Conservation (phyloP, 495 filamentous ascomycete genomes). For the Aspergillus affinis region DNA sequence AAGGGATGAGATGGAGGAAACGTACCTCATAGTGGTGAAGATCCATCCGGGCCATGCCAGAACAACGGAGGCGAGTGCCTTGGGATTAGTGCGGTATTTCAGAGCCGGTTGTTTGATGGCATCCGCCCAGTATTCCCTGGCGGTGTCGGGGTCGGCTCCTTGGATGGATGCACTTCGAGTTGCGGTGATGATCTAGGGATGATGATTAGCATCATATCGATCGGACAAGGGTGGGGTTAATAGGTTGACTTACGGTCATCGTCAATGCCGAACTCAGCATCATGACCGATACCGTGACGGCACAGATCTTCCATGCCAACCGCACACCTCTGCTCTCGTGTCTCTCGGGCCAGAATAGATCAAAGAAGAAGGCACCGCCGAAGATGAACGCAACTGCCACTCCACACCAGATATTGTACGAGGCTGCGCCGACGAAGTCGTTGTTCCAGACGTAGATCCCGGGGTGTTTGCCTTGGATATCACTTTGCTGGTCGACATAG, state of each 20-base stretch:
- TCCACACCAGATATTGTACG: slow-evolving; percentile 54
- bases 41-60: slow-evolving; percentile 41
- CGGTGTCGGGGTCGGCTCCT: slow-evolving; percentile 29
- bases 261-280: slow-evolving; percentile 41
- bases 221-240: not conserved
- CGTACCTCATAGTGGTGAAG: slow-evolving; percentile 27
- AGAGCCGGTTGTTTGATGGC: slow-evolving; percentile 27
- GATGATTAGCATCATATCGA: not conserved
- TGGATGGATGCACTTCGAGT: slow-evolving; percentile 33
- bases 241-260: slow-evolving; percentile 32
- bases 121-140: slow-evolving; percentile 23
- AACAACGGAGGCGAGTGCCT: slow-evolving; percentile 41
- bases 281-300: slow-evolving; percentile 40
- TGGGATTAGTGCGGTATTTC: slow-evolving; percentile 37
- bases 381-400: slow-evolving; percentile 55
- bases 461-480: slow-evolving; percentile 31
- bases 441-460: slow-evolving; percentile 42
- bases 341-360: slow-evolving; percentile 53
- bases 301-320: slow-evolving; percentile 48
- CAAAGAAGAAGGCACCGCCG: slow-evolving; percentile 54
- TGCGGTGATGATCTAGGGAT: slow-evolving; percentile 37
- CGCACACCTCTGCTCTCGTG: slow-evolving; percentile 41
- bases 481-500: slow-evolving; percentile 48
- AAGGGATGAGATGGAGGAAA: not conserved
- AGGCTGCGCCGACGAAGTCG: slow-evolving; percentile 46